A percentile compares a stretch with the other conserved stretches of the same genome.
phyloP scores from a whole-genome alignment of 2,329 filamentous ascomycete genomes.

The Colletotrichum abscissum region DNA sequence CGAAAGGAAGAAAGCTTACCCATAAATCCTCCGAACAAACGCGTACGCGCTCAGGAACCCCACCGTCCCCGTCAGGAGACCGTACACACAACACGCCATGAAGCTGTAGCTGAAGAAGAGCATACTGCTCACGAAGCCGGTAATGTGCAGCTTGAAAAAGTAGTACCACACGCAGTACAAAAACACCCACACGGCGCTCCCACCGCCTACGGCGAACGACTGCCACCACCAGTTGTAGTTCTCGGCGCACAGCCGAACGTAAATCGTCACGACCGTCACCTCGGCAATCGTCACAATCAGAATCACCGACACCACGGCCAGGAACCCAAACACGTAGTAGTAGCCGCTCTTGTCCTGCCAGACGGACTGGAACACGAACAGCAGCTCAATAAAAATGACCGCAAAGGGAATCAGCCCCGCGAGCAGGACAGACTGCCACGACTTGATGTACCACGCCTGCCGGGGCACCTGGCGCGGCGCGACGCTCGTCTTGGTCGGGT shows the following conservation, averaged over 20 bases:
- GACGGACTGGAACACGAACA: conserved; percentile 87
- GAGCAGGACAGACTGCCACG: conserved; percentile 72
- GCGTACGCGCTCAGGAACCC: conserved; percentile 87
- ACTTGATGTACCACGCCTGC: conserved; percentile 80
- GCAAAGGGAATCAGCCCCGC: conserved; percentile 86
- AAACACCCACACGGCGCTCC: conserved; percentile 85
- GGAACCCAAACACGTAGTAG: conserved; percentile 91
- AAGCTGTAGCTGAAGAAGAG: conserved; percentile 90
- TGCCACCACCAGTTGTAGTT: conserved; percentile 96
- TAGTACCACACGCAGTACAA: conserved; percentile 88
- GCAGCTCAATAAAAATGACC: conserved; percentile 87
- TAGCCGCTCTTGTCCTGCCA: conserved; percentile 94
- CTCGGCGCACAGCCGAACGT: conserved; percentile 85
- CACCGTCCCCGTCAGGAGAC: conserved; percentile 83
- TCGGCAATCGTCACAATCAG: conserved; percentile 82
- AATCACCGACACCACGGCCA: conserved; percentile 79
- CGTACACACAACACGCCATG: conserved; percentile 84
- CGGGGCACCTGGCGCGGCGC: conserved; percentile 79
- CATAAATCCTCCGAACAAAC: conserved; percentile 86
- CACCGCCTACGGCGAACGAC: conserved; percentile 82
- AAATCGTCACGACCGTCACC: conserved; percentile 85
- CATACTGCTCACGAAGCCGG: conserved; percentile 81
- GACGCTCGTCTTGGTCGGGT: conserved; percentile 81
- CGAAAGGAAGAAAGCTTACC: conserved; percentile 58
- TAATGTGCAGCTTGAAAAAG: conserved; percentile 81